phyloP scores from a whole-genome alignment of 2,329 filamentous ascomycete species.

The Hirsutella thompsonii region DNA sequence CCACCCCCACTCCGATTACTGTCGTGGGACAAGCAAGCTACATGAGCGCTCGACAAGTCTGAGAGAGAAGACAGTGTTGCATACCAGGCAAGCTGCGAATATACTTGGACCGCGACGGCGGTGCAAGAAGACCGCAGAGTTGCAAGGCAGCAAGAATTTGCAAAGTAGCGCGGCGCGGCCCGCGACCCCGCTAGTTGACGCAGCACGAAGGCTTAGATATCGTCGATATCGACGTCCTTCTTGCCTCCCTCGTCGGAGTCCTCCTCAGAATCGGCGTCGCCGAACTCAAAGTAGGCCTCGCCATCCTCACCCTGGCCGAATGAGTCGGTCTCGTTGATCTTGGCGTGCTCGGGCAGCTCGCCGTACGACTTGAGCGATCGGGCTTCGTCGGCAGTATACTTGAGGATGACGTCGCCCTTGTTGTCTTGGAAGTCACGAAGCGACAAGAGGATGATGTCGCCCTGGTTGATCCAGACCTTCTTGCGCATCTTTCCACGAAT shows the following conservation, averaged over 20 bases:
- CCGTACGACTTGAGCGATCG: constrained; percentile 92
- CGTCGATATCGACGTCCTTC: constrained; percentile 89
- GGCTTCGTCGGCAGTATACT: constrained; percentile 93
- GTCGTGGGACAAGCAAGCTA: constrained; percentile 26
- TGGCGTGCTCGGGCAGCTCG: constrained; percentile 90
- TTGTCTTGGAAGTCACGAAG: constrained; percentile 89
- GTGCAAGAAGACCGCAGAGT: not conserved
- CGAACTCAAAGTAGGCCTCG: constrained; percentile 97
- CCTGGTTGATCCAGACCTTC: constrained; percentile 99
- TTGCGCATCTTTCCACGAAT: constrained; percentile 90
- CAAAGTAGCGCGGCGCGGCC: not conserved
- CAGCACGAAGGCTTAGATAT: constrained; percentile 53
- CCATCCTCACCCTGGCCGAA: constrained; percentile 86
- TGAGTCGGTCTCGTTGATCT: constrained; percentile 99
- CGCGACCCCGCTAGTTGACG: not conserved
- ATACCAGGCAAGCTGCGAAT: constrained; percentile 5
- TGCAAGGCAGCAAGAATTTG: not conserved
- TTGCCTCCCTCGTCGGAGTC: constrained; percentile 42
- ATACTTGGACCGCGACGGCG: not conserved
- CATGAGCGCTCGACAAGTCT: constrained; percentile 20
- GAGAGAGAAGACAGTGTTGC: constrained; percentile 56
- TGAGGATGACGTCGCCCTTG: constrained; percentile 93
- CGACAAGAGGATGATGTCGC: constrained; percentile 80
- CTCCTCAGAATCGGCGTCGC: constrained; percentile 64
- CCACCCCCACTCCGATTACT: constrained; percentile 26